These are phyloP conservation scores for Chaetomium fimeti DNA, from an alignment of 495 filamentous ascomycete genomes.

Conservation along the genomic window DNA sequence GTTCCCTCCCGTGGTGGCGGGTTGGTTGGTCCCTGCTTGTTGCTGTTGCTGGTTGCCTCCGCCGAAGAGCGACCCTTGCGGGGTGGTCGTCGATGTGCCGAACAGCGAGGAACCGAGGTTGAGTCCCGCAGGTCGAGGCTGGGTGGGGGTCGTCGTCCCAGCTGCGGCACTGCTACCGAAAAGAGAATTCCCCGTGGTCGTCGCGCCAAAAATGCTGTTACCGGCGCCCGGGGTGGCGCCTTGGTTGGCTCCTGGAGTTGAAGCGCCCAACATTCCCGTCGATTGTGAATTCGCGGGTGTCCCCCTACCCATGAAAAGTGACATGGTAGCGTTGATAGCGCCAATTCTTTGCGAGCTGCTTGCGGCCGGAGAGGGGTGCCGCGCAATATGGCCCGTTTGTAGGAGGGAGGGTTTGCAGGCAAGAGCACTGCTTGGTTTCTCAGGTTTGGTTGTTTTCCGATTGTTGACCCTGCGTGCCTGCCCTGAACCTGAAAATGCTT, in stretches of 20 bases:
- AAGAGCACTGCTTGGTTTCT: constrained; percentile 4
- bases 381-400: constrained; percentile 9
- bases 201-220: constrained; percentile 19
- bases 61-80: constrained; percentile 29
- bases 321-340: constrained; percentile 10
- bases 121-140: constrained; percentile 2
- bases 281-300: constrained; percentile 22
- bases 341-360: neutral
- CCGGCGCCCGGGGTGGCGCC: neutral
- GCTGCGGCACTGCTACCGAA: neutral
- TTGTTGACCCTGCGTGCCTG: neutral
- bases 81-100: constrained; percentile 22
- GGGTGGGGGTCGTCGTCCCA: constrained; percentile 8
- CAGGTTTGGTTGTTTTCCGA: neutral
- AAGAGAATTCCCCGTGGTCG: constrained; percentile 13
- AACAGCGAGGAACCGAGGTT: constrained; percentile 26
- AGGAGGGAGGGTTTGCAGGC: neutral
- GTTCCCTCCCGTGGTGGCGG: constrained; percentile 10
- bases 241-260: neutral
- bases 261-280: constrained; percentile 18
- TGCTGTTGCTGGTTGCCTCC: constrained; percentile 19
- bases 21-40: constrained; percentile 13
- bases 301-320: constrained; percentile 21
- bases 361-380: neutral
- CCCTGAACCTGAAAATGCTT: constrained; percentile 6